These are phyloP conservation scores for Ceratobasidium papillatum DNA, from an alignment of 1,284 basidiomycete species.

Conservation along the genomic window DNA sequence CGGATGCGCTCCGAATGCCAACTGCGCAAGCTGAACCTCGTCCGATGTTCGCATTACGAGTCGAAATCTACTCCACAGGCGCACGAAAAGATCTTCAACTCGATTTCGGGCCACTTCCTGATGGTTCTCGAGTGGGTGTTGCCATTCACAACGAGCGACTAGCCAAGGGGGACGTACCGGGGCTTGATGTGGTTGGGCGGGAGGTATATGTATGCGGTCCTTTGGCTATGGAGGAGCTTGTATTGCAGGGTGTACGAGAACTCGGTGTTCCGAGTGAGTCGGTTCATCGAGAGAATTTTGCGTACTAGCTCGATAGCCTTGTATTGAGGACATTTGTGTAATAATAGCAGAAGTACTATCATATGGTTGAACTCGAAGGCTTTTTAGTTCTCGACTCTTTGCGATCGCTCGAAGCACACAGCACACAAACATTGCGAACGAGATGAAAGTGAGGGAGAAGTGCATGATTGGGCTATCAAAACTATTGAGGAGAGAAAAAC, in stretches of 20 bases:
- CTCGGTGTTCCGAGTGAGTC: conserved; percentile 49
- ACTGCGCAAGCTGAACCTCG: conserved; percentile 6
- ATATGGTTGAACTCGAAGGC: not conserved
- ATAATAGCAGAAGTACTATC: too few species aligned
- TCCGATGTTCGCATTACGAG: conserved; percentile 22
- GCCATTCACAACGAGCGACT: conserved; percentile 7
- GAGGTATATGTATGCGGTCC: conserved; percentile 44
- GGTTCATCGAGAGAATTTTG: conserved; percentile 55
- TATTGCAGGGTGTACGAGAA: conserved; percentile 49
- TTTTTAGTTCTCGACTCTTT: too few species aligned
- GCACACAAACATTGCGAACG: too few species aligned
- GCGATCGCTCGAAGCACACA: too few species aligned
- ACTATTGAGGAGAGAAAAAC: too few species aligned
- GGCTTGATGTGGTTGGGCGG: conserved; percentile 3
- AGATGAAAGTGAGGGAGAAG: too few species aligned
- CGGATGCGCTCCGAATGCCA: conserved; percentile 46
- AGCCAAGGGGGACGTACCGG: not conserved
- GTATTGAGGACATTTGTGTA: not conserved
- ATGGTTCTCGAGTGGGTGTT: conserved; percentile 14
- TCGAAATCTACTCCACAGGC: conserved; percentile 10
- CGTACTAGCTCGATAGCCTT: conserved; percentile 49
- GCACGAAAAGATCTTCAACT: not conserved
- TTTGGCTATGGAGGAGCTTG: conserved; percentile 46
- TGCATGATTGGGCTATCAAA: too few species aligned
- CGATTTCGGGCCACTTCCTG: conserved; percentile 15